Conservation (phyloP, 2,329 filamentous ascomycete genomes). For the Zymoseptoria passerinii region DNA sequence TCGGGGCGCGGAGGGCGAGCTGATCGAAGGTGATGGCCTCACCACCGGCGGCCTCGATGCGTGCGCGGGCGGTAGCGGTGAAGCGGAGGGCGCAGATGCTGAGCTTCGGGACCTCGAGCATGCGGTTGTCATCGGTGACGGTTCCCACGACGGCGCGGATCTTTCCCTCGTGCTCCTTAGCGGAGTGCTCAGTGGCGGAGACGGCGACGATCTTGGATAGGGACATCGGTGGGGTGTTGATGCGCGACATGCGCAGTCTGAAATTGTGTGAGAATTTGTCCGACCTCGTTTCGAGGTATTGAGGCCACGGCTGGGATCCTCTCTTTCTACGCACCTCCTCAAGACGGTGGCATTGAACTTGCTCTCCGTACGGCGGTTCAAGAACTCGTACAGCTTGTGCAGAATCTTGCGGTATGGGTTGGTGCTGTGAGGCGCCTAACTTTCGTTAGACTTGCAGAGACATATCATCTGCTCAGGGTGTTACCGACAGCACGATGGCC, state of each 20-base stretch:
- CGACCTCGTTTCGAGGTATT: neutral
- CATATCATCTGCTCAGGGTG: constrained; percentile 15
- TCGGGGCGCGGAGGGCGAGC: constrained; percentile 89
- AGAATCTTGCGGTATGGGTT: constrained; percentile 42
- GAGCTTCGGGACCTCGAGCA: constrained; percentile 82
- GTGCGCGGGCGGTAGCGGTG: constrained; percentile 89
- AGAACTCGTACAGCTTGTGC: constrained; percentile 37
- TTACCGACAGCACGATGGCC: constrained; percentile 24
- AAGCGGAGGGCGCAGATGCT: constrained; percentile 91
- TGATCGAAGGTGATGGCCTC: constrained; percentile 95
- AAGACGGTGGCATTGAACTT: constrained; percentile 99
- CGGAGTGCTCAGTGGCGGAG: constrained; percentile 44
- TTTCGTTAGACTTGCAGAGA: constrained; percentile 19
- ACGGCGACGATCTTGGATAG: constrained; percentile 75
- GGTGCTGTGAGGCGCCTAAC: constrained; percentile 70
- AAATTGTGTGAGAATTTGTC: constrained; percentile 4
- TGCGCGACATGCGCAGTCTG: constrained; percentile 96
- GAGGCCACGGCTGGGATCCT: too few relatives aligned
- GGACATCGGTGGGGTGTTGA: constrained; percentile 78
- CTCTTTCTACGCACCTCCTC: constrained; percentile 39
- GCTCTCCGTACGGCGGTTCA: constrained; percentile 69
- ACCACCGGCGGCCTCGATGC: constrained; percentile 88
- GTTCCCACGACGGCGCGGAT: constrained; percentile 91
- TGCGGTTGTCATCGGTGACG: constrained; percentile 95
- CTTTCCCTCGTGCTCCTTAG: constrained; percentile 58